These are phyloP conservation scores for Paraphaeosphaeria sporulosa DNA, from an alignment of 2,329 filamentous ascomycete genomes.

Conservation along the genomic window DNA sequence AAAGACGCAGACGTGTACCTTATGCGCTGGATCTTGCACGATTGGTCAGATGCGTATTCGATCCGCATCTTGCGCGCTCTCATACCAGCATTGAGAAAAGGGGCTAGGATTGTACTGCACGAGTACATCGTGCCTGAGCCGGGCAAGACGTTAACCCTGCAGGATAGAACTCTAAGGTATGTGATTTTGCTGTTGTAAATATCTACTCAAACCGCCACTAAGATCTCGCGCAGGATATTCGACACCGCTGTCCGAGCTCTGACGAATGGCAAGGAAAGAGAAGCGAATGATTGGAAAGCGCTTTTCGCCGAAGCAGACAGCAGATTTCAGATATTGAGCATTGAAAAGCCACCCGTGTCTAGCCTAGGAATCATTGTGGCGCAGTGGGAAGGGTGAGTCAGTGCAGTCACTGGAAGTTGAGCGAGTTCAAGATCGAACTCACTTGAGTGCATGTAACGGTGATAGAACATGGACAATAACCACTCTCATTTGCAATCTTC, in stretches of 20 bases:
- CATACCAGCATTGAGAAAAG: slow-evolving; percentile 13
- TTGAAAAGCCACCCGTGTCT: slow-evolving; percentile 1
- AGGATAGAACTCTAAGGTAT: background rate
- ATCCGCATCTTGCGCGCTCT: slow-evolving; percentile 15
- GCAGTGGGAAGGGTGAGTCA: slow-evolving; percentile 8
- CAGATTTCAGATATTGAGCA: slow-evolving; percentile 44
- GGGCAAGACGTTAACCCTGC: background rate
- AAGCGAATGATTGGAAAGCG: slow-evolving; percentile 52
- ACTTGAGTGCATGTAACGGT: no score
- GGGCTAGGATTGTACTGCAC: slow-evolving; percentile 12
- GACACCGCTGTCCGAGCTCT: slow-evolving; percentile 54
- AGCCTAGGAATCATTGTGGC: slow-evolving; percentile 15
- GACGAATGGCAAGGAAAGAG: slow-evolving; percentile 56
- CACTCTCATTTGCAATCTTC: no score
- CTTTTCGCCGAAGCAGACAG: slow-evolving; percentile 53
- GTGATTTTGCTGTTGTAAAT: background rate
- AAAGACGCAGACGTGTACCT: slow-evolving; percentile 53
- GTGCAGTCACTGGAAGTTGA: background rate
- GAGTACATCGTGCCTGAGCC: slow-evolving; percentile 15
- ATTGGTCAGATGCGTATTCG: slow-evolving; percentile 38
- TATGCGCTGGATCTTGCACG: slow-evolving; percentile 66
- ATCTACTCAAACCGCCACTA: background rate
- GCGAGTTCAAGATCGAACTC: background rate
- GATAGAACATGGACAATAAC: no score
- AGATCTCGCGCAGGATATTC: slow-evolving; percentile 27